Base-by-base conservation (phyloP, 371 early-diverging fungal species). In the Capillidium heterosporum region DNA sequence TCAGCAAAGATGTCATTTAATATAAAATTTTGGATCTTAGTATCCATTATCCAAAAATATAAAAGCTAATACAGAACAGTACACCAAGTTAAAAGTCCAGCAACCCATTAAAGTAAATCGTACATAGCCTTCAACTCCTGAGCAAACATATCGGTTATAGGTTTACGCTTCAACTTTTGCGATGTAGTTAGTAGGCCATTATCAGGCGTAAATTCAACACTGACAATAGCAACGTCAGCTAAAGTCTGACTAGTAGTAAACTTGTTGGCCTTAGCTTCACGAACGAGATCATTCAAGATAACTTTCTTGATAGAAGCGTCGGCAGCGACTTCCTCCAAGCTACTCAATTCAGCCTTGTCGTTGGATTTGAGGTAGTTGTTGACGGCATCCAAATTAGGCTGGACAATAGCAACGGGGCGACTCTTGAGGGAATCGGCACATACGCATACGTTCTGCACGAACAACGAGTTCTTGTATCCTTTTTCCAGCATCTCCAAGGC, bases 401-500 rank as follows among this genome's bases (percentile, higher is more conserved):
- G 61, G 21, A 61, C 11, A 28, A 69, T 52, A 0, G 85, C 88
- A 13, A 91, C 77, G 4, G 81, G 75, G 48, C 71, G 75, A 59
- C 70, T 57, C 56, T 76, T 69, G 48, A 76, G 67, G 15, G 85
- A 71, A 60, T 92, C 85, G 17, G 85, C 94, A 66, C 85, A 81
- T 23, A 96, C 79, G 67, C 88, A 89, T 42, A 88, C 81, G 63
- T 72, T 82, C 15, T 75, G 59, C 48, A 80, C 79, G 8, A 27
- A 48, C 23, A 48, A 27, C 4, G 8, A 7, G 56, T 77, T 77
- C 70, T 84, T 84, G 78, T 92, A 93, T 2, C 86, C 75, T 2
- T 89, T 80, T 70, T 99, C 99, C 40, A 99, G 71, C 63, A 92
- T 94, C 67, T 98, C 99, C 31, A 97, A 76, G 0, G 95, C 95